Evolutionary conservation across 1,139 yeast species (phyloP), one percentile per base, ranked within the genome.

Genomic region (Pichia sp.): DNA sequence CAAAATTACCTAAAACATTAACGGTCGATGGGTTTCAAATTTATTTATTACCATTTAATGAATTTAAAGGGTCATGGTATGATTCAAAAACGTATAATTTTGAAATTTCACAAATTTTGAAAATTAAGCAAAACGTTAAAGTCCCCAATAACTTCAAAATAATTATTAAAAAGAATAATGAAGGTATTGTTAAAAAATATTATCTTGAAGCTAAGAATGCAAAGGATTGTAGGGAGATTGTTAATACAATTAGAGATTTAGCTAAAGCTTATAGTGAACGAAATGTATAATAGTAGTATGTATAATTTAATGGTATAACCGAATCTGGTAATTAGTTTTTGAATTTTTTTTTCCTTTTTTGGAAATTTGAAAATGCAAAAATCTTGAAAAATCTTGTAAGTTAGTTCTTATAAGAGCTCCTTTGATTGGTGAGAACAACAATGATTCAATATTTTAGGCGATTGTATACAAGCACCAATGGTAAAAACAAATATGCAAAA

Each of bases 11-110:
- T 56, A 79, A 94, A 56, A 79, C 89, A 1, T 70, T 92, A 43
- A 90, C 95, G 1, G 78, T 92, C 40, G 97, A 92, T 65, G 97
- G 97, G 20, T 96, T 89, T 59, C 90, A 89, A 61, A 80, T 92
- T 16, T 94, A 90, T 62, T 76, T 92, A 46, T 80, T 90, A 59
- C 97, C 97, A 2, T 80, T 90, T 1, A 85, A 82, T 55, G 86
- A 83, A 52, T 80, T 81, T 47, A 77, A 79, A 57, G 81, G 77
- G 12, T 58, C 64, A 2, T 59, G 66, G 64, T 56, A 63, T 59
- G 56, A 85, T 53, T 79, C 85, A 57, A 90, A 90, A 62, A 90
- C 96, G 0, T 81, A 90, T 34, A 84, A 95, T 0, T 87, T 90
- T 65, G 96, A 89, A 59, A 80, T 89, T 22, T 79, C 88, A 13